Evolutionary conservation across 139 green algal genomes (phyloP), one percentile per base, ranked within the genome.

Genomic region (Medakamo hakoo): DNA sequence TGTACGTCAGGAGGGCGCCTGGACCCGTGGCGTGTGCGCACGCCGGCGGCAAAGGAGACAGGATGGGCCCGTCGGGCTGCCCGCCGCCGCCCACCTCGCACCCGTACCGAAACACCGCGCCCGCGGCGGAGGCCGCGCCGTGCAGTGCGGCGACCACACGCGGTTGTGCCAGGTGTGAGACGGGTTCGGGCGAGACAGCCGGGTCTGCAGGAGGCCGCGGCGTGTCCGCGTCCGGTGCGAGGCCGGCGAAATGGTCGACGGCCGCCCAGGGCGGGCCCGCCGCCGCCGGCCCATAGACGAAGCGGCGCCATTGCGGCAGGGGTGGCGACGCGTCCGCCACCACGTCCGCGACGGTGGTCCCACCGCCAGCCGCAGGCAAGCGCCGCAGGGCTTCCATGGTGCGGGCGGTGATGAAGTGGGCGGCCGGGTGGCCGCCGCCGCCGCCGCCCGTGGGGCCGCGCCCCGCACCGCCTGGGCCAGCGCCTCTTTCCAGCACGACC

Each of bases 361-460:
- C 60, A 16, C 3, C 59, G n/a, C 25, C 25, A 4, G 18, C 19
- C 27, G 22, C 18, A 40, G 30, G 31, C 23, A 81, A 49, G 4
- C 64, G 52, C n/a, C 76, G 26, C 27, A 72, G 49, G 23, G 86
- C 71, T 76, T 96, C 89, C 89, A 96, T 95, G 49, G 87, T 92
- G 1, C 91, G 71, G 68, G 88, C 87, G 73, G 96, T 96, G 63
- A 98, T 92, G 64, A 92, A 93, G 65, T 98, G 91, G 21, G 89
- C 89, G 56, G 86, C 78, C 2, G 89, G 89, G 69, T 96, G 89
- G 22, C 59, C 30, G 4, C 71, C 73, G n/a, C 76, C 65, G 27
- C 19, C 27, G n/a, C n/a, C n/a, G n/a, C n/a, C n/a, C n/a, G n/a
- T n/a, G 2, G 21, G 18, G 3, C 22, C 24, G 20, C 57, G 70